These are phyloP conservation scores for Artemisia princeps DNA, from an alignment of 140 eudicot genomes.

Conservation along the genomic window DNA sequence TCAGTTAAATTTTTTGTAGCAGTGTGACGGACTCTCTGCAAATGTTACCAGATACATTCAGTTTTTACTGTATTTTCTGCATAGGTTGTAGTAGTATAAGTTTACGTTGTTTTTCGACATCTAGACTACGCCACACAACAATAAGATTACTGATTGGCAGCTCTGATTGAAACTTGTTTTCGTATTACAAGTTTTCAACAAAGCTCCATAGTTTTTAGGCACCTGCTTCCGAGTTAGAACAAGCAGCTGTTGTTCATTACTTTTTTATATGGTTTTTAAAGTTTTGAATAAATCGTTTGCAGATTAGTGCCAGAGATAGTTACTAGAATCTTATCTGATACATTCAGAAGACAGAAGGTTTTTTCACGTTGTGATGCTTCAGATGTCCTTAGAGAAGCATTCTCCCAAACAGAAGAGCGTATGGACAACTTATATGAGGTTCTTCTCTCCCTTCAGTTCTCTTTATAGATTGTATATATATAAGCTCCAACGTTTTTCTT, in stretches of 20 bases:
- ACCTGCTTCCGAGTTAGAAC: not conserved
- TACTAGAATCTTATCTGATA: constrained; percentile 61
- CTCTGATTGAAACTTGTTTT: not conserved
- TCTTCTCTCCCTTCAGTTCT: constrained; percentile 5
- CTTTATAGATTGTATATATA: not conserved
- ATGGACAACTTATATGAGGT: constrained; percentile 86
- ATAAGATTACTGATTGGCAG: too few relatives aligned
- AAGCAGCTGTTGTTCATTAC: constrained; percentile 2
- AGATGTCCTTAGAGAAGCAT: constrained; percentile 90
- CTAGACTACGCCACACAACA: not conserved
- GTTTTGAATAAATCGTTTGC: constrained; percentile 20
- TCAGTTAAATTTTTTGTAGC: not conserved
- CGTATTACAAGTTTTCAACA: not conserved
- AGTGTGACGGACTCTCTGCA: not conserved
- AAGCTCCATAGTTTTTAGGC: constrained; percentile 4
- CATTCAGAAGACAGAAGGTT: constrained; percentile 57
- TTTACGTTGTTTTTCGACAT: not conserved
- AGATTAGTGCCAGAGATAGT: constrained; percentile 78
- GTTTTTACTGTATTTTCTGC: not conserved
- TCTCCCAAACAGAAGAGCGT: constrained; percentile 66
- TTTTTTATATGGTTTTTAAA: not conserved
- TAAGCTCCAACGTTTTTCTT: not conserved
- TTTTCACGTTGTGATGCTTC: constrained; percentile 75
- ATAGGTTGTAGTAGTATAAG: not conserved
- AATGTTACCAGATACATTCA: not conserved